A percentile compares a stretch with the other conserved stretches of the same genome.
These are phyloP conservation scores for Rubia tinctorum DNA, from an alignment of 305 asterid species.

Conservation along the genomic window DNA sequence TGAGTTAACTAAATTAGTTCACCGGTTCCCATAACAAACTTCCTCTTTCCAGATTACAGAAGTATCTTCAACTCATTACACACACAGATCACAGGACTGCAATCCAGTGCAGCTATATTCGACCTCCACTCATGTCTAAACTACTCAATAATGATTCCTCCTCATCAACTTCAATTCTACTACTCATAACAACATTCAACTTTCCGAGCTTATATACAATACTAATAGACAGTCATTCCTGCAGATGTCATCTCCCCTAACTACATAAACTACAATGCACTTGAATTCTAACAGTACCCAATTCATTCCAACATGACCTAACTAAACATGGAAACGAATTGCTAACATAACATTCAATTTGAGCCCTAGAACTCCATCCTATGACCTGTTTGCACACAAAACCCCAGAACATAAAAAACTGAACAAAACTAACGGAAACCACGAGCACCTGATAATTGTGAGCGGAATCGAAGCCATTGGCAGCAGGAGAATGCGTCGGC, in stretches of 20 bases:
- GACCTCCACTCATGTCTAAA: too few species aligned
- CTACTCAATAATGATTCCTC: too few species aligned
- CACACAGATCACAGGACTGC: neutral
- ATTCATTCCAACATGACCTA: too few species aligned
- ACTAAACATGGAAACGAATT: neutral
- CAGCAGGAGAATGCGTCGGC: conserved; percentile 50
- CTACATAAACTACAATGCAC: too few species aligned
- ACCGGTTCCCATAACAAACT: neutral
- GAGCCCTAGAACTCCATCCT: neutral
- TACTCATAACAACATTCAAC: too few species aligned
- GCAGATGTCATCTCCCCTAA: too few species aligned
- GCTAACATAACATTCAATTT: neutral
- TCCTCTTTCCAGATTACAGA: neutral
- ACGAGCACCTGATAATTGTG: conserved; percentile 45
- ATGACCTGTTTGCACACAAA: neutral
- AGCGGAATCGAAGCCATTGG: conserved; percentile 67
- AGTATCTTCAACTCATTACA: neutral
- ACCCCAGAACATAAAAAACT: neutral
- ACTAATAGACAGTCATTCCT: too few species aligned
- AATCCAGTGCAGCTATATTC: too few species aligned
- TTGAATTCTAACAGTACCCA: too few species aligned
- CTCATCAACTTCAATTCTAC: too few species aligned
- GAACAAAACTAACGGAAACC: neutral
- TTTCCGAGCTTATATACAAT: too few species aligned
- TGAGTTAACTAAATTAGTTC: neutral